Evolutionary conservation across 257 asterid species (phyloP).

Genomic region (Solanum pimpinellifolium): DNA sequence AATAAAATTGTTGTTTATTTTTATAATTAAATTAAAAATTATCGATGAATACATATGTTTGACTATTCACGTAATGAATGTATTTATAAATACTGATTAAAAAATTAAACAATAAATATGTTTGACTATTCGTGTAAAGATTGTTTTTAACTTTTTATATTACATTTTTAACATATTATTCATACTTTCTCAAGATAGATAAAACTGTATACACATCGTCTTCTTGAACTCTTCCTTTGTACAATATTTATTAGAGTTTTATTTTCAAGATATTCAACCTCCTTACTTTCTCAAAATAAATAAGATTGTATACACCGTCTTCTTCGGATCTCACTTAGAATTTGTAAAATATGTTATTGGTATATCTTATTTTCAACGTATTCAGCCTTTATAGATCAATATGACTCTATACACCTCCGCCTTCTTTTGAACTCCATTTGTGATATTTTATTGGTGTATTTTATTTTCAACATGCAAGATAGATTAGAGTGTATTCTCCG

Average conservation of each 20-base stretch:
- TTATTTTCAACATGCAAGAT: no score
- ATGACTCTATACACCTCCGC: no score
- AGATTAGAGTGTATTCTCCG: no score
- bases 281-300: no score
- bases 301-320: no score
- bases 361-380: no score
- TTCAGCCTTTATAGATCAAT: no score
- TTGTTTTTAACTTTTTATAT: not conserved
- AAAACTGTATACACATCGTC: no score
- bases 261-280: not conserved
- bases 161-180: not conserved
- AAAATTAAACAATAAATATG: not conserved
- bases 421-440: no score
- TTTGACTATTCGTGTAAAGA: not conserved
- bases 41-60: accelerated
- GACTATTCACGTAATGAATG: not conserved
- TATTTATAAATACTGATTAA: not conserved
- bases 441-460: no score
- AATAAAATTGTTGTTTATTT: accelerated
- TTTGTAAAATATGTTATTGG: not conserved
- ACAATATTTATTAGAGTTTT: no score
- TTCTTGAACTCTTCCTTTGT: no score
- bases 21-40: not conserved
- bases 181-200: not conserved
- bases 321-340: not conserved